phyloP scores from a whole-genome alignment of 1,284 basidiomycete genomes.

The Schizopora paradoxa region DNA sequence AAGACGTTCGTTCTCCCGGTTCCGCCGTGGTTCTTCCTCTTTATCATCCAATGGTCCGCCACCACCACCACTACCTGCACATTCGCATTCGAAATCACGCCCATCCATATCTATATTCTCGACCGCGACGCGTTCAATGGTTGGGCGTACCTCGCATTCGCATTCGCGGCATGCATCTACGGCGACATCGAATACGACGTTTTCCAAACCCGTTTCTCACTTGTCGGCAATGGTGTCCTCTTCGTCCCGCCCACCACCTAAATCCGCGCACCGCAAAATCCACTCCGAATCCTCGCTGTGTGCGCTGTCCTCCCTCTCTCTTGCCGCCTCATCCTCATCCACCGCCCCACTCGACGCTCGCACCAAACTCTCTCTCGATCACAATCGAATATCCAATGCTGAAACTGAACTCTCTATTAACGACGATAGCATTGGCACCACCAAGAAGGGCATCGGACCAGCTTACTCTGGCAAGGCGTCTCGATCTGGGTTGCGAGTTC shows the following conservation, averaged over 20 bases:
- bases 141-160: too few species aligned
- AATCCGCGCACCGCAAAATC: too few species aligned
- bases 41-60: constrained; percentile 10
- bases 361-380: background rate
- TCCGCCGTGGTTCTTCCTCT: background rate
- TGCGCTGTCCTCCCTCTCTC: background rate
- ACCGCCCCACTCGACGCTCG: background rate
- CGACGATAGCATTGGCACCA: constrained; percentile 81
- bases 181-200: too few species aligned
- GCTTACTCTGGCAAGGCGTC: constrained; percentile 98
- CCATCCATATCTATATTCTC: too few species aligned
- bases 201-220: too few species aligned
- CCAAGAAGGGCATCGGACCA: constrained; percentile 97
- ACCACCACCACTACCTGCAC: background rate
- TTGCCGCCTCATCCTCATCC: background rate
- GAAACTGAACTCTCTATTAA: background rate
- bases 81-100: too few species aligned
- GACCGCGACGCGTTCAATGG: too few species aligned
- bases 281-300: too few species aligned
- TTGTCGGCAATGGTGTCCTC: too few species aligned
- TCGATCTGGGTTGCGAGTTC: constrained; percentile 90
- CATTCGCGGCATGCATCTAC: too few species aligned
- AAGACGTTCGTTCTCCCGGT: constrained; percentile 6
- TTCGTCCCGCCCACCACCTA: too few species aligned
- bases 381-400: background rate